phyloP scores from a whole-genome alignment of 768 basidiomycete species.

The Boletus fagicola region DNA sequence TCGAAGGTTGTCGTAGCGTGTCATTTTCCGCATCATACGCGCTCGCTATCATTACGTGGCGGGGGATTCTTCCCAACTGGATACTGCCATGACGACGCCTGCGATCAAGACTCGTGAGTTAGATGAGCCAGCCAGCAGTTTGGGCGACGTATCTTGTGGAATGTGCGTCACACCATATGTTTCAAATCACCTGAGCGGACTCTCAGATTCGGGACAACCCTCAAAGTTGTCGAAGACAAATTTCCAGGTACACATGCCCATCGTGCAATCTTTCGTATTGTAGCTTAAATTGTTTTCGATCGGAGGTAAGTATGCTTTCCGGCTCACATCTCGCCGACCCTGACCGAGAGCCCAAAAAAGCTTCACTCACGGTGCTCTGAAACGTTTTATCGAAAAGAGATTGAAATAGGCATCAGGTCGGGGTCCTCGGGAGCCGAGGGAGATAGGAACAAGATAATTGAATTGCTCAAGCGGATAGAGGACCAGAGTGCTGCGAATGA shows the following conservation, averaged over 20 bases:
- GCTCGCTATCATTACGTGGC: not conserved
- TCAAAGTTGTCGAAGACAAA: conserved; percentile 68
- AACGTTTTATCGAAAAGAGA: conserved; percentile 73
- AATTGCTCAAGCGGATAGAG: conserved; percentile 70
- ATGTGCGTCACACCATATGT: conserved; percentile 37
- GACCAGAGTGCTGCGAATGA: conserved; percentile 50
- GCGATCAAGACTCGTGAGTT: conserved; percentile 16
- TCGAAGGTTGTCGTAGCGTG: not conserved
- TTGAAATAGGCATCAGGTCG: conserved; percentile 60
- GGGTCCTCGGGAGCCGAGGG: conserved; percentile 52
- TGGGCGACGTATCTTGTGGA: conserved; percentile 36
- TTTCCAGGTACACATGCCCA: conserved; percentile 80
- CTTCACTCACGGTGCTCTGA: conserved; percentile 76
- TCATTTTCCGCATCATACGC: not conserved
- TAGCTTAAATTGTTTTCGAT: conserved; percentile 75
- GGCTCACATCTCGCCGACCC: not conserved
- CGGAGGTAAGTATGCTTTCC: conserved; percentile 55
- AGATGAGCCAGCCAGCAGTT: conserved; percentile 7
- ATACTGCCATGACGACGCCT: conserved; percentile 11
- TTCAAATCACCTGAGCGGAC: not conserved
- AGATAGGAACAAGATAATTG: conserved; percentile 66
- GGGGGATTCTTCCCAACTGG: not conserved
- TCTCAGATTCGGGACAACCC: not conserved
- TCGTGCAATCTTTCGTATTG: conserved; percentile 81
- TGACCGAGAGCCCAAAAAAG: conserved; percentile 27